These are phyloP conservation scores for Rosa chinensis DNA, from an alignment of 306 rosid species.

Conservation along the genomic window DNA sequence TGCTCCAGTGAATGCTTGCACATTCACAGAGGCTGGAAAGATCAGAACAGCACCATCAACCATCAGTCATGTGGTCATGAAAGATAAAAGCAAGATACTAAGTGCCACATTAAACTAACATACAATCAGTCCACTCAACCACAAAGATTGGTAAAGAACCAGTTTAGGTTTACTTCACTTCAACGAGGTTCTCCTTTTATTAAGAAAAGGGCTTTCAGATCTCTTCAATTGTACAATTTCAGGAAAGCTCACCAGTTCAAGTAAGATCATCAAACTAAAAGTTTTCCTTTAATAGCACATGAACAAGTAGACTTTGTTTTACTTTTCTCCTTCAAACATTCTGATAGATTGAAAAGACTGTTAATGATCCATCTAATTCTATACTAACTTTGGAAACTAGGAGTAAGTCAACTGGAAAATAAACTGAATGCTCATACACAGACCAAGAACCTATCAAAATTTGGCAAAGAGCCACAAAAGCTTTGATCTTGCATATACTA, in stretches of 20 bases:
- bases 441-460: not conserved
- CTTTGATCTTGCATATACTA: not conserved
- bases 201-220: not conserved
- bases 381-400: not conserved
- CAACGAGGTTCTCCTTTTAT: not conserved
- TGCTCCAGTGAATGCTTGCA: constrained; percentile 83
- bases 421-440: not conserved
- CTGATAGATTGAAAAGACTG: not conserved
- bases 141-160: not conserved
- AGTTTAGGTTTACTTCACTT: not conserved
- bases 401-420: not conserved
- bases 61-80: constrained; percentile 15
- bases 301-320: not conserved
- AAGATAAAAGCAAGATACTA: constrained; percentile 1
- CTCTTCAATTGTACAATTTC: not conserved
- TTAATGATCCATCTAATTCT: not conserved
- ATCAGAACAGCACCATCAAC: constrained; percentile 26
- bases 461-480: not conserved
- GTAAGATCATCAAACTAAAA: not conserved
- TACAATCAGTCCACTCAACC: constrained; percentile 8
- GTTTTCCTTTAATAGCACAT: not conserved
- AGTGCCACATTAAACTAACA: not conserved
- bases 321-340: not conserved
- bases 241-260: not conserved
- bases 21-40: constrained; percentile 44